Percentiles rank a stretch among this genome's conserved stretches.
These are phyloP conservation scores for Aureobasidium melanogenum DNA, from an alignment of 2,329 filamentous ascomycete genomes.

Conservation along the genomic window DNA sequence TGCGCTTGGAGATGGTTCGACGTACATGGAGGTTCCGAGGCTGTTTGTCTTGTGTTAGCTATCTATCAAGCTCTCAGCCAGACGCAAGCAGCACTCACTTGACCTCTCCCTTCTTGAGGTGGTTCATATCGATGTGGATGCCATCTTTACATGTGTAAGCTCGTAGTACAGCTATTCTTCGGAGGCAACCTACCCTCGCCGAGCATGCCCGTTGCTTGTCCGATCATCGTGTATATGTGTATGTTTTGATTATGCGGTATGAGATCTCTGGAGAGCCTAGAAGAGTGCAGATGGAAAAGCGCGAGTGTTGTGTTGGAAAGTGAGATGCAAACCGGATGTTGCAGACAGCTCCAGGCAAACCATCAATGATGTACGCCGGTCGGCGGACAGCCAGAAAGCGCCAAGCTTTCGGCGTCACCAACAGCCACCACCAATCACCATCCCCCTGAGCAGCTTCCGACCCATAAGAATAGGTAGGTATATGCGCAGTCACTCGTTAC, in stretches of 20 bases:
- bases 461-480: background rate
- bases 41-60: constrained; percentile 39
- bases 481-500: background rate
- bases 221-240: constrained; percentile 22
- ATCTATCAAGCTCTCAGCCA: background rate
- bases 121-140: constrained; percentile 98
- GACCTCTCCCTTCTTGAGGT: constrained; percentile 96
- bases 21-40: constrained; percentile 94
- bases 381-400: background rate
- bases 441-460: background rate
- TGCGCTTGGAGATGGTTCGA: constrained; percentile 16
- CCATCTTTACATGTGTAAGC: constrained; percentile 59
- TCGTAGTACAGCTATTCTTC: constrained; percentile 9
- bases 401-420: constrained; percentile 3
- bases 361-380: constrained; percentile 1
- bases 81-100: constrained; percentile 58
- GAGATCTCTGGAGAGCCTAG: background rate
- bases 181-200: constrained; percentile 27
- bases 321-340: constrained; percentile 3
- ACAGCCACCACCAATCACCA: background rate
- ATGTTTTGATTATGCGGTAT: background rate
- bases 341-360: constrained; percentile 7
- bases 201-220: constrained; percentile 31
- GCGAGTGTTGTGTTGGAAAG: background rate
- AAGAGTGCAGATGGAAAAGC: background rate